Percentiles rank a stretch among this genome's conserved stretches.
Conservation (phyloP, 2,329 filamentous ascomycete species). For the Trichoderma sp. region DNA sequence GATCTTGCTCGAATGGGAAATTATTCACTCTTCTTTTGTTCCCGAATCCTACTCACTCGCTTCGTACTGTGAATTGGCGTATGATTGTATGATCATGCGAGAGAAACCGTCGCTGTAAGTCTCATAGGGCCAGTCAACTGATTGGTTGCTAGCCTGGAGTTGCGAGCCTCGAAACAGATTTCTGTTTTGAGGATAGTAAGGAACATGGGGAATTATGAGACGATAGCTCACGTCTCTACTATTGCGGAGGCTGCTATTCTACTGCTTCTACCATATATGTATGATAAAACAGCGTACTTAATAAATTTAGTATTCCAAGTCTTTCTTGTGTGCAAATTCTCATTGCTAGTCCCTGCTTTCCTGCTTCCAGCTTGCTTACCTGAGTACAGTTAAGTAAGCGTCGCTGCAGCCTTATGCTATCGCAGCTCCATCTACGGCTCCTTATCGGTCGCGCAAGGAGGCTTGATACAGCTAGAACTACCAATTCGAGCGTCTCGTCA, state of each 20-base stretch:
- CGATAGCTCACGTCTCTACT: too few species aligned
- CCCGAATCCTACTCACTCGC: neutral
- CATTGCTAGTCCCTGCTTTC: neutral
- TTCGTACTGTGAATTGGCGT: neutral
- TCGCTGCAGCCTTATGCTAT: neutral
- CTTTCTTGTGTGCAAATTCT: neutral
- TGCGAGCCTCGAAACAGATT: neutral
- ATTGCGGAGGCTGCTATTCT: neutral
- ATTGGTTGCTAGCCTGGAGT: neutral
- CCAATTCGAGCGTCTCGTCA: neutral
- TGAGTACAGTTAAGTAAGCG: conserved; percentile 2
- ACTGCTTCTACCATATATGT: neutral
- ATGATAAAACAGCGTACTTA: neutral
- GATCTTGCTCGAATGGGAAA: neutral
- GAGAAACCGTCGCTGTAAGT: neutral
- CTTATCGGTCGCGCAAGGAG: neutral
- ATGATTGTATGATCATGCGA: neutral
- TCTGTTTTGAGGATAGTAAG: neutral
- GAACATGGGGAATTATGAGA: too few species aligned
- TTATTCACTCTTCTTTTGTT: neutral
- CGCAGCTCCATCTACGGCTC: neutral
- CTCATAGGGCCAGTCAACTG: neutral
- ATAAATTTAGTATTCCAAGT: neutral
- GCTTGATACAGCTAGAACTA: neutral
- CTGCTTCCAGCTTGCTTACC: too few species aligned